Conservation (phyloP, 176 grass and related monocot species). For the Miscanthus lutarioriparius region DNA sequence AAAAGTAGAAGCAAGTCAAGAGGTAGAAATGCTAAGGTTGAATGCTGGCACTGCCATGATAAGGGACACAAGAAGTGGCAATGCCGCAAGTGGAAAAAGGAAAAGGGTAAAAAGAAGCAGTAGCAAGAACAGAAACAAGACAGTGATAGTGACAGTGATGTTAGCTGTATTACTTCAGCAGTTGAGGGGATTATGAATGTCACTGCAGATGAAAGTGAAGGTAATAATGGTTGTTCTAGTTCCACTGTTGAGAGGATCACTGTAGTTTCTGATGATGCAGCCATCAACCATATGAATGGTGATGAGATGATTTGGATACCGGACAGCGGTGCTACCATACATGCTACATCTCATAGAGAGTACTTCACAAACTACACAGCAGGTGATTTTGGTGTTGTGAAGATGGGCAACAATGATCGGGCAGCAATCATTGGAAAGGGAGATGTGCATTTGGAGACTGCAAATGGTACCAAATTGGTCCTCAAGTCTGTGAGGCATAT, state of each 20-base stretch:
- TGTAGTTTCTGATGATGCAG: neutral
- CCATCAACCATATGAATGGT: neutral
- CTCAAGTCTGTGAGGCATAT: conserved; percentile 6
- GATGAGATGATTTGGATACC: neutral
- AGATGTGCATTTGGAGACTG: neutral
- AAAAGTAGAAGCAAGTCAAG: too few relatives aligned
- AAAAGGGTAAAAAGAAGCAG: neutral
- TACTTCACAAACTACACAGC: neutral
- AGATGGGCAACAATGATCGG: conserved; percentile 12
- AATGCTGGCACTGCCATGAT: neutral
- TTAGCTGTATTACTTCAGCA: neutral
- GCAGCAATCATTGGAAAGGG: neutral
- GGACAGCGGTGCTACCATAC: neutral
- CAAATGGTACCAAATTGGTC: neutral
- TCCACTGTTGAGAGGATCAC: neutral
- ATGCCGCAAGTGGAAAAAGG: neutral
- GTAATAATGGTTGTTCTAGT: neutral
- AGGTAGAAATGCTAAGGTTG: neutral
- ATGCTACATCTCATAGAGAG: conserved; percentile 4
- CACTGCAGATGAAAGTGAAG: neutral
- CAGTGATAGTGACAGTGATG: neutral
- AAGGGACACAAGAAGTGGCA: neutral
- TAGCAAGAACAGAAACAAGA: neutral
- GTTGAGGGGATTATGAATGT: neutral
- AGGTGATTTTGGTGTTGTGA: neutral